These are phyloP conservation scores for Medicago arabica DNA, from an alignment of 306 rosid genomes.

Conservation along the genomic window DNA sequence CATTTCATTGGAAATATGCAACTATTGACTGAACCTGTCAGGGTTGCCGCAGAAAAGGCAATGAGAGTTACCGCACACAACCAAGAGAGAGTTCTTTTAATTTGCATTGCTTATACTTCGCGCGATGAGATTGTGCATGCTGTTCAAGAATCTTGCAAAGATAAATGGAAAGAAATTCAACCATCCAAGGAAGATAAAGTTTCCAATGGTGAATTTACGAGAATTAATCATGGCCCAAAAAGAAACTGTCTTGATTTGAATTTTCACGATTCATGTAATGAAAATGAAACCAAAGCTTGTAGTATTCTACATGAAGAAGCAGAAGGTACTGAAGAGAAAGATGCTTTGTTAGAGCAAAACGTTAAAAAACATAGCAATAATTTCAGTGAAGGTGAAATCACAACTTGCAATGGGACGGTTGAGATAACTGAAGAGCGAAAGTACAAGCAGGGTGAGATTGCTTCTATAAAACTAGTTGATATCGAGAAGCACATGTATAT, in stretches of 20 bases:
- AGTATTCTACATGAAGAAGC: not conserved
- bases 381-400: constrained; percentile 36
- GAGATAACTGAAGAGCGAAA: constrained; percentile 39
- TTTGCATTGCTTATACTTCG: constrained; percentile 77
- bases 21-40: constrained; percentile 57
- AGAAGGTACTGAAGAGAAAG: constrained; percentile 31
- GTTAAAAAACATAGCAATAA: not conserved
- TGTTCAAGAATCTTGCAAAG: constrained; percentile 64
- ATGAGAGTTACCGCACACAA: constrained; percentile 71
- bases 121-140: constrained; percentile 70
- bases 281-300: constrained; percentile 19
- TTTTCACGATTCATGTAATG: constrained; percentile 42
- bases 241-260: constrained; percentile 40
- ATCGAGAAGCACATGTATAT: constrained; percentile 73
- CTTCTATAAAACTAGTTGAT: constrained; percentile 59
- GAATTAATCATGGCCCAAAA: constrained; percentile 30
- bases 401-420: constrained; percentile 37
- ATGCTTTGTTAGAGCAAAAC: constrained; percentile 30
- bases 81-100: constrained; percentile 53
- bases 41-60: constrained; percentile 70
- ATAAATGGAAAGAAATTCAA: constrained; percentile 54
- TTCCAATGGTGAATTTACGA: constrained; percentile 42
- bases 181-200: constrained; percentile 31
- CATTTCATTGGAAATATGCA: constrained; percentile 70
- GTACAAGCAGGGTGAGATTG: constrained; percentile 38